A percentile compares a stretch with the other conserved stretches of the same genome.
Evolutionary conservation across 179 eudicot species (phyloP).

Genomic region (Corrigiola litoralis): DNA sequence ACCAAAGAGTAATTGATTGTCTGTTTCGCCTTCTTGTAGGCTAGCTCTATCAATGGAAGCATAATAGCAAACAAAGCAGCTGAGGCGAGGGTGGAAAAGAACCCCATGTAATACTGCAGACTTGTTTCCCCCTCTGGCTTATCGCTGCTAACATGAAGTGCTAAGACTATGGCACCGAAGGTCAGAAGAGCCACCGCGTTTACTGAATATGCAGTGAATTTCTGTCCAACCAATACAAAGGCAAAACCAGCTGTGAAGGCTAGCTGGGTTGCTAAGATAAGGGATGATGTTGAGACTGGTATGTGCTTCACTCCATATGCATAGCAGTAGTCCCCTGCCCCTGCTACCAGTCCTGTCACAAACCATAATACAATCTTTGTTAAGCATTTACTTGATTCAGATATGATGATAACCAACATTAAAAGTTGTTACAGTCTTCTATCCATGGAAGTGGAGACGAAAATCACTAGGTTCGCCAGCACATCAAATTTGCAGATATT

Average conservation of each 20-base stretch:
- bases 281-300: slow-evolving; percentile 59
- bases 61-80: slow-evolving; percentile 50
- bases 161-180: slow-evolving; percentile 54
- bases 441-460: no score
- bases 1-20: slow-evolving; percentile 38
- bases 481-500: no score
- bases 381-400: no score
- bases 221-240: slow-evolving; percentile 42
- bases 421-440: no score
- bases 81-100: slow-evolving; percentile 45
- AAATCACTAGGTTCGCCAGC: no score
- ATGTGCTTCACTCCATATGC: slow-evolving; percentile 54
- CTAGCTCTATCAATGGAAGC: slow-evolving; percentile 53
- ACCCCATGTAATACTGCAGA: slow-evolving; percentile 39
- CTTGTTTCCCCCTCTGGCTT: slow-evolving; percentile 36
- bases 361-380: not conserved
- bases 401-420: no score
- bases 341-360: slow-evolving; percentile 43
- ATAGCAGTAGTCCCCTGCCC: slow-evolving; percentile 51
- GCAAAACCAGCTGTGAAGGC: slow-evolving; percentile 62
- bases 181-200: slow-evolving; percentile 59
- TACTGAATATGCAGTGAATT: slow-evolving; percentile 43
- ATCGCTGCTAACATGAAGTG: slow-evolving; percentile 48
- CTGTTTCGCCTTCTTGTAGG: slow-evolving; percentile 40
- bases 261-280: slow-evolving; percentile 51